Evolutionary conservation across 768 basidiomycete species (phyloP), one percentile per base, ranked within the genome.

Genomic region (Pulveroboletus sp.): DNA sequence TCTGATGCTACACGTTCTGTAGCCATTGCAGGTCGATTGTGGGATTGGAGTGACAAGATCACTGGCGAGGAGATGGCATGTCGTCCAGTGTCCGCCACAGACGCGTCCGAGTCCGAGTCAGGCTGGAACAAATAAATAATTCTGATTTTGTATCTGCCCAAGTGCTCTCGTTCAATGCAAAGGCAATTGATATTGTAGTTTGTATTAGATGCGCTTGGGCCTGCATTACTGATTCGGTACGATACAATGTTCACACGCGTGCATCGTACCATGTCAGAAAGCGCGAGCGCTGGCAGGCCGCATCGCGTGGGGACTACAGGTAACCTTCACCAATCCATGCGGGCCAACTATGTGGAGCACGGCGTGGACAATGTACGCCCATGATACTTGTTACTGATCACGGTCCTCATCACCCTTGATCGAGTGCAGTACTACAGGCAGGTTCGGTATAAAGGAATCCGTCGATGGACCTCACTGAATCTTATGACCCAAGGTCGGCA

Each of bases 281-380:
- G 29, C 42, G 42, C 43, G 3, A 42, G 24, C 7, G 24, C 19
- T 62, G 63, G 45, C 3, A 55, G 64, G 56, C 53, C 62, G 23
- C 63, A 67, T 26, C 62, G 64, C 6, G 14, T 60, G 26, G 53
- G 22, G 12, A 60, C 58, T 0, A 50, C 56, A 6, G 62, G 64
- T 6, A 67, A 65, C 44, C 56, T 67, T 8, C 50, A 47, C 29
- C 60, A 68, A 50, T 77, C 78, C 16, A 80, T 80, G 77, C 61
- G 78, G 20, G 70, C 73, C 35, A 80, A 80, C 58, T 79, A 78
- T 50, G 70, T 45, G n/a, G 52, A 74, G 32, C 71, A 74, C 50
- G 85, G 85, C 0, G 83, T 86, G 5, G 79, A 77, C 44, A 76
- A 84, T 60, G 83, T 80, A 60, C 12, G 73, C 47, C 16, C 27